Evolutionary conservation across 108 stramenopile genomes (phyloP).

Genomic region (Skeletonema grethae): DNA sequence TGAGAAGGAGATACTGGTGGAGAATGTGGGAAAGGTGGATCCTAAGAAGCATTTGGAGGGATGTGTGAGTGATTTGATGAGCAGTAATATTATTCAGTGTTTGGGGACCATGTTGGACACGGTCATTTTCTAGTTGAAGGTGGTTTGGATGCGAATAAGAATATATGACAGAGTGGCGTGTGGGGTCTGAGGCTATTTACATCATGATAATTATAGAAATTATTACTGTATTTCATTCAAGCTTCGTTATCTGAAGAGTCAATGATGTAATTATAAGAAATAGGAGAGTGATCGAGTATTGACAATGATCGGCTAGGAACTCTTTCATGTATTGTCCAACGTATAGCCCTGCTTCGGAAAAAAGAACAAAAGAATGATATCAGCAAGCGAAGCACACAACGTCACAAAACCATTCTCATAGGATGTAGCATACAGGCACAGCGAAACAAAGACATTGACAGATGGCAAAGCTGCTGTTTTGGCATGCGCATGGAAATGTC

Average conservation of each 20-base stretch:
- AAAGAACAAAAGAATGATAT: too few species aligned
- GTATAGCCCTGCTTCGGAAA: neutral
- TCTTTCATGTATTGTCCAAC: neutral
- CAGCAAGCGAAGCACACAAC: too few species aligned
- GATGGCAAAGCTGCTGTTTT: too few species aligned
- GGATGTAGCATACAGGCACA: too few species aligned
- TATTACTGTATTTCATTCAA: neutral
- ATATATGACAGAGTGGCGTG: neutral
- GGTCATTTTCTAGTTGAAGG: constrained; percentile 85
- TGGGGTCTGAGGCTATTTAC: neutral
- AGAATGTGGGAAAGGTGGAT: constrained; percentile 97
- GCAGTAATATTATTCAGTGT: constrained; percentile 95
- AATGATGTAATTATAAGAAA: too few species aligned
- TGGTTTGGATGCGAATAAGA: neutral
- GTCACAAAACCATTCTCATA: too few species aligned
- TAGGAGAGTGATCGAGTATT: too few species aligned
- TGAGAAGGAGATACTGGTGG: constrained; percentile 76
- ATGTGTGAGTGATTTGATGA: constrained; percentile 94
- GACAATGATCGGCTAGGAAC: too few species aligned
- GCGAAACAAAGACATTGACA: too few species aligned
- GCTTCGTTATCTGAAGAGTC: too few species aligned
- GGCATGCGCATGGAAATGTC: too few species aligned
- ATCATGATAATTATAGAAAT: neutral
- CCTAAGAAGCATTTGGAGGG: constrained; percentile 93
- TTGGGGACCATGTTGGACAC: constrained; percentile 98